A percentile compares a stretch with the other conserved stretches of the same genome.
phyloP scores from a whole-genome alignment of 169 alveolate species.

The Plasmodium chabaudi region DNA sequence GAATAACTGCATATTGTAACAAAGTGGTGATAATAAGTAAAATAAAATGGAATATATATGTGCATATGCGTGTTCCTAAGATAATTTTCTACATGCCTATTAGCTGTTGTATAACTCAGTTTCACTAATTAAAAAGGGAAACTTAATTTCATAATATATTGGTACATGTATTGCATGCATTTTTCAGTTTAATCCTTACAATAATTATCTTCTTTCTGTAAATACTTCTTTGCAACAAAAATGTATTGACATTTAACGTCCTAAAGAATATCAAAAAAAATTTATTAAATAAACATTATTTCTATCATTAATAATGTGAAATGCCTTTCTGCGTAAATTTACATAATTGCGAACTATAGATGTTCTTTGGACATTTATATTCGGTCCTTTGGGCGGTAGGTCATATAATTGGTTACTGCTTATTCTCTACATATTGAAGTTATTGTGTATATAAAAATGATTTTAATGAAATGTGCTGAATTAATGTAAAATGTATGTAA shows the following conservation, averaged over 20 bases:
- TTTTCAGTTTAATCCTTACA: not conserved
- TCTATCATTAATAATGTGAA: conserved; percentile 22
- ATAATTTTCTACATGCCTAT: not conserved
- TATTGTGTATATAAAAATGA: no score
- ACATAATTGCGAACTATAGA: conserved; percentile 55
- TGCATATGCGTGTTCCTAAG: no score
- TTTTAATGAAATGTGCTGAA: not conserved
- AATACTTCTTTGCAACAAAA: conserved; percentile 52
- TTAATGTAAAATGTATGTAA: not conserved
- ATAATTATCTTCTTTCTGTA: conserved; percentile 17
- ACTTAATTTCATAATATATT: not conserved
- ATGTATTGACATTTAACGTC: conserved; percentile 63
- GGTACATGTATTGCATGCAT: not conserved
- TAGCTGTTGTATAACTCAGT: not conserved
- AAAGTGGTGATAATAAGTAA: not conserved
- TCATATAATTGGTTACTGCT: conserved; percentile 12
- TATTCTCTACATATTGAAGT: conserved; percentile 8
- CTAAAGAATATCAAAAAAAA: conserved; percentile 44
- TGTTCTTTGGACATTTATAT: conserved; percentile 55
- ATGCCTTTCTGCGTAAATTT: conserved; percentile 48
- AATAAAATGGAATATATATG: not conserved
- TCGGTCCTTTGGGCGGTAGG: conserved; percentile 62
- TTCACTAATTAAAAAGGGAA: not conserved
- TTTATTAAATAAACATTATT: conserved; percentile 51
- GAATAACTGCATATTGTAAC: conserved; percentile 9